phyloP scores from a whole-genome alignment of 768 basidiomycete species.

The Myochromella boudieri region DNA sequence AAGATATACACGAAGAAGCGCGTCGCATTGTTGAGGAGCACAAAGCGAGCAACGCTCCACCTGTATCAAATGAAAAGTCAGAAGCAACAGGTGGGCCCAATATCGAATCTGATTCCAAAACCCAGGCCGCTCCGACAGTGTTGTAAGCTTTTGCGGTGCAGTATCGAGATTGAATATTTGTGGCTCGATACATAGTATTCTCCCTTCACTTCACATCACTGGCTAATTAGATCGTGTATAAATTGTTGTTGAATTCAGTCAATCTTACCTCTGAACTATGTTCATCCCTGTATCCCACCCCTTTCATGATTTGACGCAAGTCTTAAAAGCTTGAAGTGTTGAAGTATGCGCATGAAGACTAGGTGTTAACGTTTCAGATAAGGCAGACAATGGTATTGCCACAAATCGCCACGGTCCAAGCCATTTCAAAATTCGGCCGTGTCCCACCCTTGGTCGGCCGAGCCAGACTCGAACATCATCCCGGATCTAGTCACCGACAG shows the following conservation, averaged over 20 bases:
- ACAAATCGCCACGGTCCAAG: no score
- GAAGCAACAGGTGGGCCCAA: conserved; percentile 1
- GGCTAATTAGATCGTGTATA: no score
- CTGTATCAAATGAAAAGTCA: conserved; percentile 1
- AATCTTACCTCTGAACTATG: no score
- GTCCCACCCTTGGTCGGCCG: background rate
- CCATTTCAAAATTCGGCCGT: no score
- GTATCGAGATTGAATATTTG: background rate
- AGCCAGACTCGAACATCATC: background rate
- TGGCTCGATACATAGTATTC: background rate
- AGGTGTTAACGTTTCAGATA: no score
- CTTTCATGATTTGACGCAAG: no score
- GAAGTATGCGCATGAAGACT: no score
- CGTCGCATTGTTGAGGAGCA: conserved; percentile 70
- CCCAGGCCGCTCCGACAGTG: conserved; percentile 20
- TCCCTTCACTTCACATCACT: background rate
- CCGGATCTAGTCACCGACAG: conserved; percentile 2
- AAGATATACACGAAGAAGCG: conserved; percentile 94
- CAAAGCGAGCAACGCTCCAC: conserved; percentile 30
- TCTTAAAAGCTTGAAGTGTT: no score
- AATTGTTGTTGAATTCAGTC: no score
- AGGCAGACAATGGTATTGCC: no score
- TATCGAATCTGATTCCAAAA: conserved; percentile 9
- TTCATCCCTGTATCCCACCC: no score
- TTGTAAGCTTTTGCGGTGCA: conserved; percentile 4